Conservation (phyloP, 371 early-diverging fungal species). For the Amoeboaphelidium occidentale region DNA sequence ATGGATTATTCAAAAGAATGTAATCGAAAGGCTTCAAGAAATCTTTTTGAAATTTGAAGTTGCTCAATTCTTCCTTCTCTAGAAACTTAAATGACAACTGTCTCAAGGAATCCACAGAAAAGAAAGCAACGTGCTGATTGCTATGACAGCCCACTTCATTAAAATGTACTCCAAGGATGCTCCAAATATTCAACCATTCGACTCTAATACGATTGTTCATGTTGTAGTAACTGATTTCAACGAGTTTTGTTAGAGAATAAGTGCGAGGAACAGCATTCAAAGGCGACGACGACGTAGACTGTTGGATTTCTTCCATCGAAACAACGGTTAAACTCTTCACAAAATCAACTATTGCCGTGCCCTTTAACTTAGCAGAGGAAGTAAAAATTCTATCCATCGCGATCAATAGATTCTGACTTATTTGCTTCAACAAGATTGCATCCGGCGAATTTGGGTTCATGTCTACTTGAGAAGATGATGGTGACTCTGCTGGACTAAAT, state of each 20-base stretch:
- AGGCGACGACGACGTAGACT: slow-evolving; percentile 17
- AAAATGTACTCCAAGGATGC: slow-evolving; percentile 67
- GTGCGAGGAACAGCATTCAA: slow-evolving; percentile 30
- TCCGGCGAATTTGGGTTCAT: too few species aligned
- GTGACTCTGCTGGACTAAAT: too few species aligned
- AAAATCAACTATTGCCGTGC: slow-evolving; percentile 60
- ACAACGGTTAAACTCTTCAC: slow-evolving; percentile 57
- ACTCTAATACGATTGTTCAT: slow-evolving; percentile 77
- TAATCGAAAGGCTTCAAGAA: slow-evolving; percentile 74
- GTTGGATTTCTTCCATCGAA: slow-evolving; percentile 65
- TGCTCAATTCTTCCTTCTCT: slow-evolving; percentile 73
- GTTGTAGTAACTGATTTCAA: slow-evolving; percentile 86
- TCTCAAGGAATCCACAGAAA: slow-evolving; percentile 71
- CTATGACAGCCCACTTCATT: slow-evolving; percentile 61
- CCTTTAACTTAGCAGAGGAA: slow-evolving; percentile 21
- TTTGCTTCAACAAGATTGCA: too few species aligned
- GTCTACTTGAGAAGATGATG: too few species aligned
- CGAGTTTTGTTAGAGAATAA: slow-evolving; percentile 71
- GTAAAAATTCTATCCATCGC: slow-evolving; percentile 63
- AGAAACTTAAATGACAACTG: slow-evolving; percentile 84
- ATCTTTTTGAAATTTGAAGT: slow-evolving; percentile 88
- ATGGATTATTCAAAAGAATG: slow-evolving; percentile 44
- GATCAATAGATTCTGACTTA: slow-evolving; percentile 39
- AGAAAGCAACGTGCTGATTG: slow-evolving; percentile 60
- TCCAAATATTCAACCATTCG: slow-evolving; percentile 89